Evolutionary conservation across 805 yeast species (phyloP).

Genomic region (Sungouiozyma intestinalis): DNA sequence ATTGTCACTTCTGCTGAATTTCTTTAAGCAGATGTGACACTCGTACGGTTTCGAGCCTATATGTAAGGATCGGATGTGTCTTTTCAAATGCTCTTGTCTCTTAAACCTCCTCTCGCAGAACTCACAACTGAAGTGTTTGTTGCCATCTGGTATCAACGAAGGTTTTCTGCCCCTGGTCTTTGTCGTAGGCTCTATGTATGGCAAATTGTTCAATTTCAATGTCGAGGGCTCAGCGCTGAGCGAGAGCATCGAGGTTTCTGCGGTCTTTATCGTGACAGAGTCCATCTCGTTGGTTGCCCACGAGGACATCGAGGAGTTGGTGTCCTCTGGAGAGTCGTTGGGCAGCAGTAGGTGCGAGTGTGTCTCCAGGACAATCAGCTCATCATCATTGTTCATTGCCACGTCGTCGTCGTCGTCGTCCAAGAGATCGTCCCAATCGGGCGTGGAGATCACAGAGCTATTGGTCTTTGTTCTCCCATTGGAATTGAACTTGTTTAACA

Average conservation of each 20-base stretch:
- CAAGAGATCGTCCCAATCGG: slow-evolving; percentile 1
- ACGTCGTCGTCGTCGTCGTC: slow-evolving; percentile 1
- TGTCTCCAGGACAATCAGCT: not conserved
- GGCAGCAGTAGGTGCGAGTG: not conserved
- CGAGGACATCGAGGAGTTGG: not conserved
- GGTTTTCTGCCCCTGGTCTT: slow-evolving; percentile 58
- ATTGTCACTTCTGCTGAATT: slow-evolving; percentile 58
- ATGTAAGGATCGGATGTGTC: slow-evolving; percentile 66
- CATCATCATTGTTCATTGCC: not conserved
- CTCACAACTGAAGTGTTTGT: slow-evolving; percentile 52
- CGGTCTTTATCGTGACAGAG: not conserved
- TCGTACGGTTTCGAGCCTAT: slow-evolving; percentile 62
- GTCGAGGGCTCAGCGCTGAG: not conserved
- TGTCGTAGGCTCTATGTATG: slow-evolving; percentile 9
- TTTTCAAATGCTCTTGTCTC: slow-evolving; percentile 66
- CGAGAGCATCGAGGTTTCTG: not conserved
- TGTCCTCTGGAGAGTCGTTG: not conserved
- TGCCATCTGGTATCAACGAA: slow-evolving; percentile 44
- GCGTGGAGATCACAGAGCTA: not conserved
- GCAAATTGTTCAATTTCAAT: not conserved
- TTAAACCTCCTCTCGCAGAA: slow-evolving; percentile 57
- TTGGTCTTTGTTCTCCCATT: slow-evolving; percentile 4
- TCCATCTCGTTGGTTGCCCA: not conserved
- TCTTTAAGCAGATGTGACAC: slow-evolving; percentile 50
- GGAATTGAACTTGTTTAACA: not conserved